Conservation (phyloP, 2,329 filamentous ascomycete genomes). For the Dryadomyces quercivorus region DNA sequence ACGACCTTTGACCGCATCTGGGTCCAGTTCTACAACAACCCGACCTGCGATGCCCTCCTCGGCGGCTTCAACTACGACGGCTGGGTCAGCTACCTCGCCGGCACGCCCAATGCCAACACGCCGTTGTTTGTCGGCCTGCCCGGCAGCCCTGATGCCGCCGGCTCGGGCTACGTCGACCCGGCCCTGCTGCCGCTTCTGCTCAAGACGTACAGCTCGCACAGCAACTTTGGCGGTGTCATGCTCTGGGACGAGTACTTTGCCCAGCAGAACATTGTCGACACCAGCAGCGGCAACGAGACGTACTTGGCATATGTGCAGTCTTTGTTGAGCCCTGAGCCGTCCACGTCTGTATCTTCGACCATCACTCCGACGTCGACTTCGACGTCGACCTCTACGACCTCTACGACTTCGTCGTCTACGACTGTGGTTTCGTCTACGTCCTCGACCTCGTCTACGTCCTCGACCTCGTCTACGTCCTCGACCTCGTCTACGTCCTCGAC, state of each 20-base stretch:
- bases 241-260: constrained; percentile 21
- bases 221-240: constrained; percentile 21
- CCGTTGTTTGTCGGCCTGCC: constrained; percentile 28
- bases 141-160: constrained; percentile 14
- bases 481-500: constrained; percentile 16
- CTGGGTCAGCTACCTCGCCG: constrained; percentile 21
- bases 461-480: neutral
- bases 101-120: constrained; percentile 21
- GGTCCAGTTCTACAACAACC: constrained; percentile 37
- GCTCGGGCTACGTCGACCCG: constrained; percentile 16
- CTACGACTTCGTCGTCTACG: neutral
- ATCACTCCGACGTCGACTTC: constrained; percentile 4
- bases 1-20: constrained; percentile 29
- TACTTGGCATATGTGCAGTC: constrained; percentile 10
- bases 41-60: constrained; percentile 21
- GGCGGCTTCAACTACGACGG: constrained; percentile 24
- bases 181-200: constrained; percentile 13
- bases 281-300: constrained; percentile 13
- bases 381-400: neutral
- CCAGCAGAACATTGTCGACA: constrained; percentile 7
- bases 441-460: neutral
- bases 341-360: neutral
- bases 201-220: constrained; percentile 13
- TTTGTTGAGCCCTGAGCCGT: neutral
- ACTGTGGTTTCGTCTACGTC: neutral